Evolutionary conservation across 2,329 filamentous ascomycete species (phyloP), one percentile per base, ranked within the genome.

Genomic region (Phialophora macrospora): DNA sequence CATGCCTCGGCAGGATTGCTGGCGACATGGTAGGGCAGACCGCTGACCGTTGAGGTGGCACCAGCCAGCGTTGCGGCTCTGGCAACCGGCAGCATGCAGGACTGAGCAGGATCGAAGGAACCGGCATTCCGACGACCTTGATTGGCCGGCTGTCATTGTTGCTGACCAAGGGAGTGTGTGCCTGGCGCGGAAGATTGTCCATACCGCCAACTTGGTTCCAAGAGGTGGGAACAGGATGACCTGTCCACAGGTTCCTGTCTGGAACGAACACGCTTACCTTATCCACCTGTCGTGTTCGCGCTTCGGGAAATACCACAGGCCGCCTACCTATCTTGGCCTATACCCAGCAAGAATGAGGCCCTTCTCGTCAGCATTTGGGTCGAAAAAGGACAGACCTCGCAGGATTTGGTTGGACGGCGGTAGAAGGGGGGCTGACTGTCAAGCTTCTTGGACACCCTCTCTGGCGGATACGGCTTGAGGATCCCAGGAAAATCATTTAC

Each of bases 31-130:
- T 60, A 60, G 44, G 28, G 30, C 9, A 12, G 24, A 38, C 7
- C 28, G 32, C 49, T 62, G 49, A 62, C 59, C 59, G 59, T 55
- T n/a, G 34, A 55, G 12, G 59, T 55, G 59, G 59, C 59, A 32
- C 51, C 59, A 52, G 44, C 22, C 48, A 44, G 28, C 49, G 12
- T 26, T n/a, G 59, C 32, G 34, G 58, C 44, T 51, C 38, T 48
- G 32, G 49, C 17, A 60, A 26, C 44, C n/a, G 14, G n/a, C 17
- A n/a, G 9, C 17, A 9, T 20, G 20, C 46, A 52, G 22, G n/a
- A 14, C 55, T 20, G 17, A 32, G 20, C 4, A 52, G 28, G 32
- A 54, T 30, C 59, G 26, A 46, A 34, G 46, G 4, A 60, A 44
- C 30, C 30, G 20, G 11, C 1, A 6, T 17, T 51, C 30, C 30